phyloP scores from a whole-genome alignment of 2,329 filamentous ascomycete species.

The Penicillium sp. region DNA sequence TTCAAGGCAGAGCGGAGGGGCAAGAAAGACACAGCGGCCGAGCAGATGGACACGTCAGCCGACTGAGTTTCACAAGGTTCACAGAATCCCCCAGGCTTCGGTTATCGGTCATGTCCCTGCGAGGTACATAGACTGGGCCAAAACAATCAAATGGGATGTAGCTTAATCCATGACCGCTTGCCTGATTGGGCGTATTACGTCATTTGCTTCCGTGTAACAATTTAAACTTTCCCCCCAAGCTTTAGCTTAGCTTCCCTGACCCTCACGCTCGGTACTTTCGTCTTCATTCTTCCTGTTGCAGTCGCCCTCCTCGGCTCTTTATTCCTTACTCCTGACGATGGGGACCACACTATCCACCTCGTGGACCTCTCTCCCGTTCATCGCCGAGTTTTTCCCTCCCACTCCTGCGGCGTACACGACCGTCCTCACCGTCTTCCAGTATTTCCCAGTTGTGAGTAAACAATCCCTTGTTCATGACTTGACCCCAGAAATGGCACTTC shows the following conservation, averaged over 20 bases:
- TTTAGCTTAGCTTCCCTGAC: neutral
- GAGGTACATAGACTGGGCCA: neutral
- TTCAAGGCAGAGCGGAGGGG: constrained; percentile 60
- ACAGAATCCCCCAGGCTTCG: neutral
- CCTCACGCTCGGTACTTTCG: neutral
- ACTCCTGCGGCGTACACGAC: constrained; percentile 43
- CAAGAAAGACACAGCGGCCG: constrained; percentile 19
- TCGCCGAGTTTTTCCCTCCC: constrained; percentile 39
- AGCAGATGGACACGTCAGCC: constrained; percentile 43
- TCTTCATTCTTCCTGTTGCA: neutral
- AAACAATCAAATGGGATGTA: constrained; percentile 1
- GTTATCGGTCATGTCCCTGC: neutral
- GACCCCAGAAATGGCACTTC: neutral
- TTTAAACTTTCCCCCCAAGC: neutral
- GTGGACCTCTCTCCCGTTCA: constrained; percentile 28
- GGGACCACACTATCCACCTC: constrained; percentile 26
- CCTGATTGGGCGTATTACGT: constrained; percentile 13
- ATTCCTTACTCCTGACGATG: constrained; percentile 21
- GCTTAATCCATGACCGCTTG: constrained; percentile 14
- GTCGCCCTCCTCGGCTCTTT: neutral
- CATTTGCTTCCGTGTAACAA: neutral
- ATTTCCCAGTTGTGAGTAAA: constrained; percentile 46
- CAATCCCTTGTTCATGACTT: neutral
- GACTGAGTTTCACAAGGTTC: constrained; percentile 18
- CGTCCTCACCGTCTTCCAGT: constrained; percentile 43